phyloP scores from a whole-genome alignment of 768 basidiomycete species.

The Bullera alba region DNA sequence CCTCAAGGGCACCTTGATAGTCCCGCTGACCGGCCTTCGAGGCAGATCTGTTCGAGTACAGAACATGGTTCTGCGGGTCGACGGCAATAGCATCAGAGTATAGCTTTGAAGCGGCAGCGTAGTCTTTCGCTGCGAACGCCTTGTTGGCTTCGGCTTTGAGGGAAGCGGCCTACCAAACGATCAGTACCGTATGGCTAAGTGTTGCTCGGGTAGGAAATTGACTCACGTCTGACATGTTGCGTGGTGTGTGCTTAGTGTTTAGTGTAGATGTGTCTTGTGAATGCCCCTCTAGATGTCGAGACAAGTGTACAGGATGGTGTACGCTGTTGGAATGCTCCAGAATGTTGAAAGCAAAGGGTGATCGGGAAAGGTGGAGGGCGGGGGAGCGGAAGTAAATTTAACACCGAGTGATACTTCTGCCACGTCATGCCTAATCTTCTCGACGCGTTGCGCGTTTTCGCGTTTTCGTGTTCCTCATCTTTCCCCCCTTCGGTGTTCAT shows the following conservation, averaged over 20 bases:
- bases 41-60: slow-evolving; percentile 89
- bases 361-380: too few relatives aligned
- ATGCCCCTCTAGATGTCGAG: too few relatives aligned
- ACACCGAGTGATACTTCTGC: too few relatives aligned
- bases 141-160: slow-evolving; percentile 93
- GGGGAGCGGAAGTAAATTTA: too few relatives aligned
- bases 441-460: too few relatives aligned
- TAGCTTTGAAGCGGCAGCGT: slow-evolving; percentile 62
- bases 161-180: slow-evolving; percentile 50
- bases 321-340: too few relatives aligned
- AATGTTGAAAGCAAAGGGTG: too few relatives aligned
- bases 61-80: slow-evolving; percentile 76
- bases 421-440: too few relatives aligned
- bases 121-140: slow-evolving; percentile 87
- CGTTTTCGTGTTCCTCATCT: too few relatives aligned
- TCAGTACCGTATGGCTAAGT: background rate
- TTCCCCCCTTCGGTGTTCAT: too few relatives aligned
- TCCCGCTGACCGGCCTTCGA: slow-evolving; percentile 78
- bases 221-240: background rate
- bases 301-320: too few relatives aligned
- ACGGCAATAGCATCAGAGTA: slow-evolving; percentile 61
- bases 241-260: background rate
- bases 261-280: too few relatives aligned
- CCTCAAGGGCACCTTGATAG: slow-evolving; percentile 67
- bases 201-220: background rate